Conservation (phyloP, 2,329 filamentous ascomycete species). For the Trichoderma gracile region DNA sequence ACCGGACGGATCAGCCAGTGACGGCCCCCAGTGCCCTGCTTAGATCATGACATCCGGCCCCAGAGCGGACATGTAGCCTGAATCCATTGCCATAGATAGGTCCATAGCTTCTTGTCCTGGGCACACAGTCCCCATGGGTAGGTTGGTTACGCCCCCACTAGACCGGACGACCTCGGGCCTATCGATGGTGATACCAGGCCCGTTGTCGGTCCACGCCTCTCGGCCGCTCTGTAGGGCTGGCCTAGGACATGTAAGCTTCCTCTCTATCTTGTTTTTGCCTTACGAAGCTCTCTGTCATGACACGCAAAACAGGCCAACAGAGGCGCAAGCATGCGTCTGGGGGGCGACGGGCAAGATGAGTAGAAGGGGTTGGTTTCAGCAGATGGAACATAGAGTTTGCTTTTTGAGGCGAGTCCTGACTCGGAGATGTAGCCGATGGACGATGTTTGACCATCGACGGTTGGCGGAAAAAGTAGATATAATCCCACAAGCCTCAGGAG, state of each 20-base stretch:
- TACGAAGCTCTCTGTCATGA: neutral
- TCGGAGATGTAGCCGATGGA: conserved; percentile 9
- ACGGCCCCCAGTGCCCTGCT: conserved; percentile 15
- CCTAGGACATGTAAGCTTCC: neutral
- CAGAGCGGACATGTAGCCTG: conserved; percentile 17
- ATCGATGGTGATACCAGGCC: conserved; percentile 15
- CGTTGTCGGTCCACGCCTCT: conserved; percentile 1
- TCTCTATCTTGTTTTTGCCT: neutral
- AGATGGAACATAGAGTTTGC: neutral
- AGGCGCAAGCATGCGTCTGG: neutral
- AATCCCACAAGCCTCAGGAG: no score
- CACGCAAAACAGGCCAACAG: neutral
- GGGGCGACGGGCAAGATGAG: neutral
- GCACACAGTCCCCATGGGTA: neutral
- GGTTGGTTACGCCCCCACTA: neutral
- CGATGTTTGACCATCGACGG: neutral
- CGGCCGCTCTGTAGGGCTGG: conserved; percentile 15
- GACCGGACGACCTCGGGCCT: neutral
- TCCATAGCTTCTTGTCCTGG: conserved; percentile 17
- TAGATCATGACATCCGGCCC: conserved; percentile 6
- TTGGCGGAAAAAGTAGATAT: no score
- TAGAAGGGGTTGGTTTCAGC: neutral
- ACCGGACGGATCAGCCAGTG: conserved; percentile 14
- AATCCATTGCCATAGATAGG: conserved; percentile 13
- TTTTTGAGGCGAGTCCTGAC: neutral